Evolutionary conservation across 805 yeast genomes (phyloP), one percentile per base, ranked within the genome.

Genomic region (Starmerella floris): DNA sequence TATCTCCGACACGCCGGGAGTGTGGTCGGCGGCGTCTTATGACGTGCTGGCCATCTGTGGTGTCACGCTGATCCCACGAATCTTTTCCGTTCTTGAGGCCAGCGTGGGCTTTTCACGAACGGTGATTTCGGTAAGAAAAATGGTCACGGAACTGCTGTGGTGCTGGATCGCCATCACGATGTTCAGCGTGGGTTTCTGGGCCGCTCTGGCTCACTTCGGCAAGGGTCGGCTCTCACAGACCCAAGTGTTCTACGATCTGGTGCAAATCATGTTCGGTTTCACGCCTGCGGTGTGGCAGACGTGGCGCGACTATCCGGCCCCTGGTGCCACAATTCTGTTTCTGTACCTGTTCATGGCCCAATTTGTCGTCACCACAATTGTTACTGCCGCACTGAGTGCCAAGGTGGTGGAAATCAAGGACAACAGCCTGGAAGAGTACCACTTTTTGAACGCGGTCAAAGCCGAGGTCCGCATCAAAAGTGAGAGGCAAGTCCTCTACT

Each of bases 231-330:
- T 66, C 39, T 59, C 63, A 1, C 60, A 69, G 17, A 55, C 60
- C 30, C 63, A 67, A 28, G 72, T 73, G 20, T 69, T 74, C 13
- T 72, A 67, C 51, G 73, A 69, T 44, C 62, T 72, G 63, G 55
- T 72, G 35, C 70, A 71, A 53, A 61, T 73, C 3, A 64, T 73
- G 46, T 73, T 72, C 53, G 78, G 78, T 0, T 73, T 69, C 53
- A 73, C 78, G 1, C 77, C 78, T 0, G 71, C 76, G 0, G 77
- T 73, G 3, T 73, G 78, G 78, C 63, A 64, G 36, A 69, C 67
- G 41, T 73, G 77, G 77, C 57, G 61, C 30, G 59, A 62, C 40
- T 73, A 69, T 50, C 66, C 72, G 32, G 48, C 58, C 1, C 54
- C 72, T 32, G 78, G 78, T 0, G 61, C 69, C 30, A 48, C 58